Percentiles rank a stretch among this genome's conserved stretches.
phyloP scores from a whole-genome alignment of 306 rosid species.

The Abrus pulchellus region DNA sequence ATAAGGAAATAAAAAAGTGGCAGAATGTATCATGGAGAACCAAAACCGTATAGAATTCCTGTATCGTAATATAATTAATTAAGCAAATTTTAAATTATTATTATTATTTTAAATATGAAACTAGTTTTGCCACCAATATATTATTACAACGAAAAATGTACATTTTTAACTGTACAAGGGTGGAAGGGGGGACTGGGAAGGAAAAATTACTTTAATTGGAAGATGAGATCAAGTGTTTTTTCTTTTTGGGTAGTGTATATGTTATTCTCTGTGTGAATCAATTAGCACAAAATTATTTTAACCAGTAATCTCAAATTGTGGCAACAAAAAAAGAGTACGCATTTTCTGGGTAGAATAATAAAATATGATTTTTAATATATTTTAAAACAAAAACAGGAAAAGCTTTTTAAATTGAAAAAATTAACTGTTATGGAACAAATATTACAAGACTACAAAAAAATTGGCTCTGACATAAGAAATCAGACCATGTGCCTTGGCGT shows the following conservation, averaged over 20 bases:
- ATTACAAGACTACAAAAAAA: not conserved
- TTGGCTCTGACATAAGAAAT: not conserved
- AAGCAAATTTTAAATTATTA: too few species aligned
- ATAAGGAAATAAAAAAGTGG: not conserved
- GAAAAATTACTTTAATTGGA: not conserved
- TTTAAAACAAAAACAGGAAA: not conserved
- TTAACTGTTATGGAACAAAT: not conserved
- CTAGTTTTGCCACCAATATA: not conserved
- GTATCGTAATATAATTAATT: too few species aligned
- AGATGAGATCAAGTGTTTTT: slow-evolving; percentile 11
- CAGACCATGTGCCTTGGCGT: slow-evolving; percentile 25
- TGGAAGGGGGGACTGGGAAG: not conserved
- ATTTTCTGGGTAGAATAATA: too few species aligned
- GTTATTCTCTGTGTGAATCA: too few species aligned
- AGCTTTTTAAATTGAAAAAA: not conserved
- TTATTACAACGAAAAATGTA: not conserved
- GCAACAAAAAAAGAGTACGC: too few species aligned
- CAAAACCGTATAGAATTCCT: too few species aligned
- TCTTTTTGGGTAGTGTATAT: too few species aligned
- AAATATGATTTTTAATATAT: not conserved
- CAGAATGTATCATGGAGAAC: not conserved
- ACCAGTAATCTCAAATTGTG: too few species aligned
- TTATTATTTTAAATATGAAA: not conserved
- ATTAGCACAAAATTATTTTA: too few species aligned
- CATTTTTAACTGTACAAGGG: not conserved